Evolutionary conservation across 2,329 filamentous ascomycete species (phyloP).

Genomic region (Hirsutella minnesotensis): DNA sequence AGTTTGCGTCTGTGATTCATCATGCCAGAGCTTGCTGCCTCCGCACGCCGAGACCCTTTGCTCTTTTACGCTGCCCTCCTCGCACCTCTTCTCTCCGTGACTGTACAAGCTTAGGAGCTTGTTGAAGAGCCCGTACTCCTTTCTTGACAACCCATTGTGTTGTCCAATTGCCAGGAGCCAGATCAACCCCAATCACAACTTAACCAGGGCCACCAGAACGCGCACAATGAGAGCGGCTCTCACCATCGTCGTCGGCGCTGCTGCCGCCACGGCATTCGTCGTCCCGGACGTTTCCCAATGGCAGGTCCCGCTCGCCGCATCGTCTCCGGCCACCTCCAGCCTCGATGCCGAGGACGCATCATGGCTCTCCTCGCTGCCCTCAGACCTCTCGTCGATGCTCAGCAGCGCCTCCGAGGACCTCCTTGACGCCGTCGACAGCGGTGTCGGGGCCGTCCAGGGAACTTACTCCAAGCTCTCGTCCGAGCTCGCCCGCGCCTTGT

Average conservation of each 20-base stretch:
- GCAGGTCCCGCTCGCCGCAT: neutral
- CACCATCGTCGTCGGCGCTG: neutral
- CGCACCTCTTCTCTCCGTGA: too few relatives aligned
- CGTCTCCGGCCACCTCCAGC: neutral
- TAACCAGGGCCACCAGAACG: too few relatives aligned
- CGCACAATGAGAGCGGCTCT: neutral
- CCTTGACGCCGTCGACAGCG: constrained; percentile 1
- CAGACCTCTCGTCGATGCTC: neutral
- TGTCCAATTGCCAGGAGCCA: too few relatives aligned
- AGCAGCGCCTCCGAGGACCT: constrained; percentile 1
- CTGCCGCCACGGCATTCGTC: neutral
- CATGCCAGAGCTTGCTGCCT: too few relatives aligned
- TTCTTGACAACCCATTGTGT: too few relatives aligned
- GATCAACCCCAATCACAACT: too few relatives aligned
- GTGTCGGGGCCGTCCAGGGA: constrained; percentile 2
- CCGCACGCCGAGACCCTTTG: neutral
- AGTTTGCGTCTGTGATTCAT: too few relatives aligned
- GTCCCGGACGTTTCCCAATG: neutral
- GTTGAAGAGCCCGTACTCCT: too few relatives aligned
- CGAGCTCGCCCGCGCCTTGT: neutral
- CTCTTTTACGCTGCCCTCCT: too few relatives aligned
- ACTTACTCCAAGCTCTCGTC: constrained; percentile 1
- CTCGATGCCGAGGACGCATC: neutral
- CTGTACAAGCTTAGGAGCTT: too few relatives aligned
- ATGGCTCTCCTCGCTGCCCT: neutral